Percentiles rank a stretch among this genome's conserved stretches.
Evolutionary conservation across 306 rosid genomes (phyloP).

Genomic region (Senna siamea): DNA sequence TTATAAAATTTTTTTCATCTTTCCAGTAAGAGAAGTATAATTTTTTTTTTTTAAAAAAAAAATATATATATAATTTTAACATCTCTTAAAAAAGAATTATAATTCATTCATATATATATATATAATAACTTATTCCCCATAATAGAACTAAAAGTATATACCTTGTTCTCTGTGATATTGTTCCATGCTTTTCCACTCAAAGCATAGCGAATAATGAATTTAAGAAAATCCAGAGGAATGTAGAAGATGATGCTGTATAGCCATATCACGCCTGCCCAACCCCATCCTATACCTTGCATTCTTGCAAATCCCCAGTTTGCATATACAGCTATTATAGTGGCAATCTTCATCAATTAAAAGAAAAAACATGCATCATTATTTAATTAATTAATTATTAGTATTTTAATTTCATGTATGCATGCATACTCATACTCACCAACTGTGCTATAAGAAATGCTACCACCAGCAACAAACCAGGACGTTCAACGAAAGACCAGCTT

Average conservation of each 20-base stretch:
- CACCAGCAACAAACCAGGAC: slow-evolving; percentile 72
- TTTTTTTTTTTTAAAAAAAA: no score
- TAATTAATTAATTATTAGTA: not conserved
- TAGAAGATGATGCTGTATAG: slow-evolving; percentile 72
- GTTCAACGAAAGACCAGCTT: slow-evolving; percentile 84
- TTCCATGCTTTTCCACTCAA: slow-evolving; percentile 91
- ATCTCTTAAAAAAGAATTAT: no score
- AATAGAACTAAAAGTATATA: not conserved
- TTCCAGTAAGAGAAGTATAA: no score
- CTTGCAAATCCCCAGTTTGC: slow-evolving; percentile 79
- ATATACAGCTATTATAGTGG: slow-evolving; percentile 81
- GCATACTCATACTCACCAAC: slow-evolving; percentile 68
- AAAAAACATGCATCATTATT: no score
- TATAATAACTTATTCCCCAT: no score
- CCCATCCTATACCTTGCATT: slow-evolving; percentile 82
- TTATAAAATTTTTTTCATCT: no score
- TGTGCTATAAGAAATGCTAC: slow-evolving; percentile 74
- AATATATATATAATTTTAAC: no score
- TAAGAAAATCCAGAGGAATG: slow-evolving; percentile 72
- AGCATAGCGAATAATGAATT: slow-evolving; percentile 68
- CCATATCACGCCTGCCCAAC: slow-evolving; percentile 95
- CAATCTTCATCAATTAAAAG: no score
- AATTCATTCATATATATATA: no score
- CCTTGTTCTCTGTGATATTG: slow-evolving; percentile 67
- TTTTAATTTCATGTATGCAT: no score